Evolutionary conservation across 768 basidiomycete genomes (phyloP).

Genomic region (Mycena capillaripes): DNA sequence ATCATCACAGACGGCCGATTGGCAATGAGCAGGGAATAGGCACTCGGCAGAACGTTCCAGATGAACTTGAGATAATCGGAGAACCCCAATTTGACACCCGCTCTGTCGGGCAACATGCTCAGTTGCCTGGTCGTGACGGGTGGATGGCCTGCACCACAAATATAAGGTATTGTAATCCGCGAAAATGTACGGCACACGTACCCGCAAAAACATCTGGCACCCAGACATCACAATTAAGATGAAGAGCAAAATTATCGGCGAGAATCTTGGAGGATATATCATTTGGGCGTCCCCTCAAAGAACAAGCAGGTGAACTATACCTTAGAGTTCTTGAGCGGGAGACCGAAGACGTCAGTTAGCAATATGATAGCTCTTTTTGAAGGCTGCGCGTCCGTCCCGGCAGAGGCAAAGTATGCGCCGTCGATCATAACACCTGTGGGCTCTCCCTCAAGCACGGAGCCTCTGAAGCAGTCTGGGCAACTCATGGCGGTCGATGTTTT

Average conservation of each 20-base stretch:
- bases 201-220: constrained; percentile 60
- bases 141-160: constrained; percentile 17
- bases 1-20: constrained; percentile 51
- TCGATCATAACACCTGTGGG: constrained; percentile 48
- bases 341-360: constrained; percentile 59
- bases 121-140: constrained; percentile 22
- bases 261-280: constrained; percentile 59
- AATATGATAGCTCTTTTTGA: constrained; percentile 50
- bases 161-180: no score
- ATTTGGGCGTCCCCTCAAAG: no score
- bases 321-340: constrained; percentile 49
- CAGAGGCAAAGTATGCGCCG: constrained; percentile 49
- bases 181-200: constrained; percentile 29
- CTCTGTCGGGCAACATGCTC: constrained; percentile 42
- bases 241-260: constrained; percentile 53
- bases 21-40: constrained; percentile 44
- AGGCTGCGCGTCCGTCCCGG: constrained; percentile 17
- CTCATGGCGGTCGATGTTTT: no score
- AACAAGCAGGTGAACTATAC: no score
- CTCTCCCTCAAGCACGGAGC: constrained; percentile 48
- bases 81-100: constrained; percentile 48
- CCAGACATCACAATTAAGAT: constrained; percentile 58
- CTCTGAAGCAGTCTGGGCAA: constrained; percentile 45
- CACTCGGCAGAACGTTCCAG: constrained; percentile 41
- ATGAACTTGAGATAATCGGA: constrained; percentile 47